Conservation (phyloP, 306 rosid genomes). For the Lathyrus aphaca region DNA sequence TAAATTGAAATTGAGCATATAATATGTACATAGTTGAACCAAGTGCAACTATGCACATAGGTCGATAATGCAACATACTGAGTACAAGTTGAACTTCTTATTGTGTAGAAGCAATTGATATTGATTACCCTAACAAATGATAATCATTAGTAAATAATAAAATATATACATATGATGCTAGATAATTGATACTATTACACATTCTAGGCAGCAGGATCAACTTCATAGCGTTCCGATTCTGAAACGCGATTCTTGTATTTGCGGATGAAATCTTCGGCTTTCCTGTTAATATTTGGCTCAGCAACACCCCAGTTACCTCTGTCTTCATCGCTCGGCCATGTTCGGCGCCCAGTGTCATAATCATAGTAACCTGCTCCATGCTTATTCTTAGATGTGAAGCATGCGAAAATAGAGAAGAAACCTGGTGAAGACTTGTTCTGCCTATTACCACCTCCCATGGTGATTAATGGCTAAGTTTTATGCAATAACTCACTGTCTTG, state of each 20-base stretch:
- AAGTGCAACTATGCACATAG: neutral
- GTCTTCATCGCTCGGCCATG: conserved; percentile 70
- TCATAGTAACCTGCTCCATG: conserved; percentile 34
- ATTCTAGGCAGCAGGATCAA: conserved; percentile 13
- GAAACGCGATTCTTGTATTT: conserved; percentile 47
- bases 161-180: conserved; percentile 16
- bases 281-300: conserved; percentile 59
- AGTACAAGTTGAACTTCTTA: neutral
- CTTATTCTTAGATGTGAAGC: conserved; percentile 49
- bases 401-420: conserved; percentile 57
- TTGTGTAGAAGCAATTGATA: neutral
- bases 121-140: neutral
- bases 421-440: conserved; percentile 46
- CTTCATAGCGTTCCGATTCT: conserved; percentile 46
- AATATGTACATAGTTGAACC: neutral
- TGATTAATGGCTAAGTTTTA: neutral
- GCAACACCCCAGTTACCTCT: conserved; percentile 54
- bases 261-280: conserved; percentile 57
- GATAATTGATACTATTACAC: conserved; percentile 12
- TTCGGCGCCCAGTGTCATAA: conserved; percentile 38
- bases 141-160: neutral
- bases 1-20: neutral
- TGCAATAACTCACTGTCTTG: neutral
- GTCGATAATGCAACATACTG: neutral
- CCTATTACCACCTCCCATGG: conserved; percentile 48